These are phyloP conservation scores for Malassezia dermatis DNA, from an alignment of 1,284 basidiomycete species.

Conservation along the genomic window DNA sequence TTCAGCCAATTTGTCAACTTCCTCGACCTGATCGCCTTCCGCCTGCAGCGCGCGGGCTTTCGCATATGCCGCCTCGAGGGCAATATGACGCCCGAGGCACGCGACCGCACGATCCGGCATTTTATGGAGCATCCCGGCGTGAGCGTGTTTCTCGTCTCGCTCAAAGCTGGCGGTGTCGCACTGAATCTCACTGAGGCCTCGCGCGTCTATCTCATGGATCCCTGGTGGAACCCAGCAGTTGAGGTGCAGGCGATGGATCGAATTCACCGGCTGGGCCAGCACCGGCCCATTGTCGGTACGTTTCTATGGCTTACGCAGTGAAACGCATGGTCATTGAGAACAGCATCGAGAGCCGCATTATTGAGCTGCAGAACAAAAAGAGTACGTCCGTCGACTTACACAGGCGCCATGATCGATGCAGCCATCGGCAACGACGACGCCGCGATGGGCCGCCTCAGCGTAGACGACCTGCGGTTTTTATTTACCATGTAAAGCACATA, in stretches of 20 bases:
- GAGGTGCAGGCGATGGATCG: constrained; percentile 78
- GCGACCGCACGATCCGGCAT: constrained; percentile 86
- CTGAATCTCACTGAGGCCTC: constrained; percentile 46
- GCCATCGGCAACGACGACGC: constrained; percentile 45
- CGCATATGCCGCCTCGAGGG: constrained; percentile 89
- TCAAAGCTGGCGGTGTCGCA: constrained; percentile 94
- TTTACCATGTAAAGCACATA: constrained; percentile 29
- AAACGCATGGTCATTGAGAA: constrained; percentile 92
- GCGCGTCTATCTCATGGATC: constrained; percentile 47
- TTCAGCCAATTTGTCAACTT: constrained; percentile 84
- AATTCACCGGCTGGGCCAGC: constrained; percentile 73
- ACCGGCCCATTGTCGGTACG: constrained; percentile 55
- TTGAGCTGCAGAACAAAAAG: constrained; percentile 85
- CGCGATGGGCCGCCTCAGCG: constrained; percentile 45
- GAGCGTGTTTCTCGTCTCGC: constrained; percentile 82
- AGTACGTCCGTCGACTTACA: constrained; percentile 64
- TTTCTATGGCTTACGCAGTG: constrained; percentile 57
- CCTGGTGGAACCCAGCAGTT: constrained; percentile 47
- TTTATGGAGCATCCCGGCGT: constrained; percentile 91
- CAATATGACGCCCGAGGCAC: constrained; percentile 89
- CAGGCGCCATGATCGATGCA: constrained; percentile 49
- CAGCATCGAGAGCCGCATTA: constrained; percentile 84
- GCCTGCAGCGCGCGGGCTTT: constrained; percentile 75
- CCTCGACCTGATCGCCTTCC: constrained; percentile 73
- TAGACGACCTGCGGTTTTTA: constrained; percentile 41